Base-by-base conservation (phyloP, 495 filamentous ascomycete species). In the Barbatosphaeria neglecta region DNA sequence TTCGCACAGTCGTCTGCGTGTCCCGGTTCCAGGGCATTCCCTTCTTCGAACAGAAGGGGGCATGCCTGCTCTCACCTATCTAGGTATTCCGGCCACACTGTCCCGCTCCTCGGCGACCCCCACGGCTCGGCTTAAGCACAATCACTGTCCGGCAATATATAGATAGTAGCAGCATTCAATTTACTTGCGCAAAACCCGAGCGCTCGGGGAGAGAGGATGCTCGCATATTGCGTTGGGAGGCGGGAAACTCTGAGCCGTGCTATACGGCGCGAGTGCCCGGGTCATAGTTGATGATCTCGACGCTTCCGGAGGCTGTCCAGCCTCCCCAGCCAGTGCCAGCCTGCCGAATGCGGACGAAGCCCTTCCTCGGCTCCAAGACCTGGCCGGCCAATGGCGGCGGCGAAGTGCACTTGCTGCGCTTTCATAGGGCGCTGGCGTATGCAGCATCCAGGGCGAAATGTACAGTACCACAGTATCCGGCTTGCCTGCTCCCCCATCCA, bases 351-450 rank as follows among this genome's bases (percentile, higher is more conserved):
- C 31, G 43, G 43, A 24, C 48, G 52, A 39, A 24, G 42, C 22
- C 22, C 33, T 44, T 31, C 44, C 49, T 50, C 51, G 50, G 52
- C 44, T 41, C 51, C 24, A 48, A 54, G 53, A 52, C 16, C 50
- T 46, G 54, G 41, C 47, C 46, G 54, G 51, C 62, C 62, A 65
- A 65, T 65, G 56, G 41, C 46, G 50, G 52, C 22, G 25, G 15
- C 53, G 45, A 47, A 52, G 33, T 38, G 25, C 24, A 44, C 35
- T 46, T 41, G 63, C 53, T 58, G 53, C 6, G 33, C 46, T 48
- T 59, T 64, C 56, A 65, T 65, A 65, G 62, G 62, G 50, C 59
- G 54, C 53, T 19, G 39, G 43, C 44, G 46, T 38, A 51, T 65
- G 62, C 62, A 65, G 31, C 31, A 39, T 48, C 56, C 53, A 54